These are phyloP conservation scores for Amauroascus verrucosus DNA, from an alignment of 2,329 filamentous ascomycete species.

Conservation along the genomic window DNA sequence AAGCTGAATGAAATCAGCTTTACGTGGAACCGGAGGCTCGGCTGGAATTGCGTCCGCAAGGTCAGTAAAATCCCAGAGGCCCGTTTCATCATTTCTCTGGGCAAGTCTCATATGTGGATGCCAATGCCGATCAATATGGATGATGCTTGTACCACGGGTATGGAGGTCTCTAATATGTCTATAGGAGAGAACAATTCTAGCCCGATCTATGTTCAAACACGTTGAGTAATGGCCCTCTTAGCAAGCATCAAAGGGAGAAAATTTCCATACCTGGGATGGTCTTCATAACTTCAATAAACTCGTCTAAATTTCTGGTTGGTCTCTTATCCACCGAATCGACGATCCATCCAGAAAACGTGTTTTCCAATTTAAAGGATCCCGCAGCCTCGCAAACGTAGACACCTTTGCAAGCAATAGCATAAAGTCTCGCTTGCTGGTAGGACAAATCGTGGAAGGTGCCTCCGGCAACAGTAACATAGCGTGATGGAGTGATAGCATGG, in stretches of 20 bases:
- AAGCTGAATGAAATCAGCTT: constrained; percentile 84
- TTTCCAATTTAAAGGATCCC: constrained; percentile 90
- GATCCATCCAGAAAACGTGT: constrained; percentile 82
- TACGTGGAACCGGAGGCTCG: constrained; percentile 58
- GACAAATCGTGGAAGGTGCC: constrained; percentile 93
- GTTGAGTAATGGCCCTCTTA: background rate
- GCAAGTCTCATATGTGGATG: constrained; percentile 88
- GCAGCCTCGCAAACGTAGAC: constrained; percentile 92
- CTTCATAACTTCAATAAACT: constrained; percentile 87
- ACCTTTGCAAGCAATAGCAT: constrained; percentile 82
- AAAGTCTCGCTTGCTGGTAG: constrained; percentile 93
- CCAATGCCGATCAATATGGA: constrained; percentile 93
- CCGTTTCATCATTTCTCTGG: constrained; percentile 77
- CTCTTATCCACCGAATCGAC: constrained; percentile 88
- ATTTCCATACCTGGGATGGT: constrained; percentile 58
- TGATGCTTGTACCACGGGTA: constrained; percentile 83
- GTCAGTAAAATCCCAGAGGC: constrained; percentile 89
- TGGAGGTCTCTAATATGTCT: constrained; percentile 92
- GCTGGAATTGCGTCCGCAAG: constrained; percentile 72
- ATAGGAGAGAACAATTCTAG: constrained; percentile 86
- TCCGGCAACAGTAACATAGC: constrained; percentile 87
- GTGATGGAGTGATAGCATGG: constrained; percentile 88
- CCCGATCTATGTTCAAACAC: constrained; percentile 41
- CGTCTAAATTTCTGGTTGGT: constrained; percentile 73
- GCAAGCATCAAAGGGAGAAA: background rate